Percentiles rank a stretch among this genome's conserved stretches.
Conservation (phyloP, 306 rosid genomes). For the Cucumis sativus region Cucumber_9930_V3 NC_026655.2:6635001-6635500, state of each 20-base stretch:
- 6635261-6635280: conserved; percentile 69
- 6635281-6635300: conserved; percentile 79
- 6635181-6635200: conserved; percentile 76
- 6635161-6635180: conserved; percentile 71
- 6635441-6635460: conserved; percentile 41
- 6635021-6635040: conserved; percentile 61
- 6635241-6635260: conserved; percentile 58
- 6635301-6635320: conserved; percentile 70
- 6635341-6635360: conserved; percentile 38
- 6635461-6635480: conserved; percentile 46
- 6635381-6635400: conserved; percentile 89
- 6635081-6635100: conserved; percentile 87
- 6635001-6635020: conserved; percentile 68
- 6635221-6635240: conserved; percentile 60
- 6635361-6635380: conserved; percentile 51
- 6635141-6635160: conserved; percentile 77
- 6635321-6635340: conserved; percentile 46
- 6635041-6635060: conserved; percentile 63
- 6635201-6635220: conserved; percentile 91
- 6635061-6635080: conserved; percentile 73
- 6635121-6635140: conserved; percentile 66
- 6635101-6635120: conserved; percentile 53
- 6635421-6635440: conserved; percentile 70
- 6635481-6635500: conserved; percentile 55
- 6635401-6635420: conserved; percentile 49